Base-by-base conservation (phyloP, 345 rosid genomes). In the Gynandropsis gynandra region DNA sequence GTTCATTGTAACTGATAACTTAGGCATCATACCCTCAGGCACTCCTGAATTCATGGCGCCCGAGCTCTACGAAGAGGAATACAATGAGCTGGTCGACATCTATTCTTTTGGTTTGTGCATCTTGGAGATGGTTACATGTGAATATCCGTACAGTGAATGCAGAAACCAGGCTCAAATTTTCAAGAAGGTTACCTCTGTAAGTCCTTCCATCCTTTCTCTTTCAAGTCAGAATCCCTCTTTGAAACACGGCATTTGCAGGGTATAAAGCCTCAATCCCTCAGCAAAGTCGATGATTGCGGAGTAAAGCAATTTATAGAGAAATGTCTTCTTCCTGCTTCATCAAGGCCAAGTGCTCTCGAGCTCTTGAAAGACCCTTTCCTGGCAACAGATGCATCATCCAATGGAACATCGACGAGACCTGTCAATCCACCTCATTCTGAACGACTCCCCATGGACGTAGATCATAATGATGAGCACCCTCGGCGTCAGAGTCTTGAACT, bases 41-140 rank as follows among this genome's bases (percentile, higher is more conserved):
- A 88, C 95, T 55, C 95, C 97, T 19, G 97, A 82, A 50, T 88
- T 81, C 80, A 88, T 88, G 97, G 92, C 96, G 29, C 96, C 96
- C 0, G 96, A 87, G 76, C 82, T 87, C 14, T 87, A 87, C 47
- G 92, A 87, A 31, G 96, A 83, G 71, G 93, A 79, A 38, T 87
- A 87, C 70, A 79, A 79, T 64, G 92, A 87, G 49, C 92, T 83
- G 10, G 87, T 83, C 0, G 93, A 87, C 65, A 71, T 87, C 29
- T 87, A 87, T 72, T 80, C 93, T 15, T 87, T 87, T 54, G 96
- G 96, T 48, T 62, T 87, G 81, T 83, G 96, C 81, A 62, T 87
- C 69, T 55, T 87, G 60, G 93, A 87, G 84, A 72, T 87, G 81
- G 77, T 79, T 41, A 87, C 93, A 17, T 74, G 80, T 59, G 93